Percentiles rank a stretch among this genome's conserved stretches.
Conservation (phyloP, 225 moss, liverwort and hornwort genomes). For the Marchantia paleacea region DNA sequence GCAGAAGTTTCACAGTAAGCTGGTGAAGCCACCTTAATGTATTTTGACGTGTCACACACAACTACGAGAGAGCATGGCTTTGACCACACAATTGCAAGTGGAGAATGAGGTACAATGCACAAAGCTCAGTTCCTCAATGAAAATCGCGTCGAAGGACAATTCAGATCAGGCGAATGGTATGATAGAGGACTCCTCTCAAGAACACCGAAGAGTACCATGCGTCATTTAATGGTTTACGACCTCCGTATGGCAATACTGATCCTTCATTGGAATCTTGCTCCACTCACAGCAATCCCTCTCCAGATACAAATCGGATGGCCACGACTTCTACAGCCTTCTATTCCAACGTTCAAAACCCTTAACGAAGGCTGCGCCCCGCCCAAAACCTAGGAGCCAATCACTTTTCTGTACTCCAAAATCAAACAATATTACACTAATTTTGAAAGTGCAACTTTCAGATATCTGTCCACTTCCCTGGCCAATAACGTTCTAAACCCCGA, state of each 20-base stretch:
- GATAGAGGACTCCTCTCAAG: neutral
- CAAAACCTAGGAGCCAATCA: neutral
- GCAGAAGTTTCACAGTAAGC: neutral
- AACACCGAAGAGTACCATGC: neutral
- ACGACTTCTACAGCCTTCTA: neutral
- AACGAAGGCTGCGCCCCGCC: neutral
- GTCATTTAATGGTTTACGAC: neutral
- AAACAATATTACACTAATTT: neutral
- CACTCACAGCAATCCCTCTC: conserved; percentile 1
- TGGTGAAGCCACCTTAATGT: neutral
- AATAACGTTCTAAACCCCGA: neutral
- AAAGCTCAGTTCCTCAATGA: neutral
- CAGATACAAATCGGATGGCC: neutral
- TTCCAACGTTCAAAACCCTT: conserved; percentile 18
- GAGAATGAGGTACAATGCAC: neutral
- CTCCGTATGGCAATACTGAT: conserved; percentile 2
- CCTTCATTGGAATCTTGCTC: conserved; percentile 9
- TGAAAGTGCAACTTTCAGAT: neutral
- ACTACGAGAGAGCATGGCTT: neutral
- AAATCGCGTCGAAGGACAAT: neutral
- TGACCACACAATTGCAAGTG: neutral
- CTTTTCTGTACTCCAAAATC: neutral
- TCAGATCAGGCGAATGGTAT: neutral
- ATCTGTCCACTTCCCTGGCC: neutral
- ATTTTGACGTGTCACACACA: conserved; percentile 1